Evolutionary conservation across 176 grass and related monocot species (phyloP).

Genomic region (Avena sativa): DNA sequence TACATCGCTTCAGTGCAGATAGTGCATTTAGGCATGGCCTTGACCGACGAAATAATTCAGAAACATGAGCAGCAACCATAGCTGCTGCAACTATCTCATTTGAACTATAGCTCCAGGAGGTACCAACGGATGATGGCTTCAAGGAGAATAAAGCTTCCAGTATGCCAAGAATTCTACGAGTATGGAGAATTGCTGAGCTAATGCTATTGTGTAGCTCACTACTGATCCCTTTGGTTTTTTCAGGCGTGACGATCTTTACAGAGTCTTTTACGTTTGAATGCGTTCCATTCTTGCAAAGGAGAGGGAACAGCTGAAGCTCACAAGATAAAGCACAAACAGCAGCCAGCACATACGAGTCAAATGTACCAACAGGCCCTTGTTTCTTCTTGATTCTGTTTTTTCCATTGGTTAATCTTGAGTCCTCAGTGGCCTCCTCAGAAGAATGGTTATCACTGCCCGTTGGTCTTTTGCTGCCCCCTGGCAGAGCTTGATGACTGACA

Average conservation of each 20-base stretch:
- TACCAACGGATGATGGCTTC: constrained; percentile 98
- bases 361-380: constrained; percentile 94
- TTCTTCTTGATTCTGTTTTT: constrained; percentile 70
- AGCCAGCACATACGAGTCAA: constrained; percentile 96
- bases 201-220: constrained; percentile 78
- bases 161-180: constrained; percentile 90
- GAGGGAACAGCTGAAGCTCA: constrained; percentile 90
- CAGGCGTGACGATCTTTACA: constrained; percentile 58
- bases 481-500: constrained; percentile 95
- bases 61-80: constrained; percentile 99
- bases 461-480: constrained; percentile 96
- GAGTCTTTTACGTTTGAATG: constrained; percentile 64
- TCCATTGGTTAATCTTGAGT: constrained; percentile 68
- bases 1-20: constrained; percentile 80
- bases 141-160: constrained; percentile 98
- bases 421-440: constrained; percentile 61
- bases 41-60: constrained; percentile 88
- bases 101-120: constrained; percentile 98
- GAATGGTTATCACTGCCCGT: constrained; percentile 77
- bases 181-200: constrained; percentile 82
- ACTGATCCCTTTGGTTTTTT: constrained; percentile 68
- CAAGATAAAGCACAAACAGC: constrained; percentile 95
- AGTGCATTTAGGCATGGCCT: constrained; percentile 93
- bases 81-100: constrained; percentile 99
- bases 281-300: constrained; percentile 74